These are phyloP conservation scores for Diospyros kaki DNA, from an alignment of 148 eudicot species.

Conservation along the genomic window DNA sequence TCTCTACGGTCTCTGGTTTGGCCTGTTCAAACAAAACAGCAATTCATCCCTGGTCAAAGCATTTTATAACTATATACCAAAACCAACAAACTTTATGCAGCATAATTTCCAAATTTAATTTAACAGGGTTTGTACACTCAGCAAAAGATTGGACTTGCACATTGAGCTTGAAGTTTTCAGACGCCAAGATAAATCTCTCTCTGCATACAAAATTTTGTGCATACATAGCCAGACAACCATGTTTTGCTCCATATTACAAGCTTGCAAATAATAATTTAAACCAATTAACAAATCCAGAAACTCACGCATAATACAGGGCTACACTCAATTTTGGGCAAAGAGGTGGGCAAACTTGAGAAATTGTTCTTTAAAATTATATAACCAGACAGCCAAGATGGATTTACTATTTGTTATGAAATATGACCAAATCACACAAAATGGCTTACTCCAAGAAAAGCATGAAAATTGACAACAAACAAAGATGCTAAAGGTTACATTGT, in stretches of 20 bases:
- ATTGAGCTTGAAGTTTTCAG: background rate
- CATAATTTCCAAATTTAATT: background rate
- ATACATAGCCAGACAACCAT: too few species aligned
- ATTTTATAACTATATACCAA: background rate
- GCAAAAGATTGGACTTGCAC: background rate
- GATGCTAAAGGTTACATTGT: background rate
- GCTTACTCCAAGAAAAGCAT: background rate
- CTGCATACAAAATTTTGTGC: slow-evolving; percentile 5
- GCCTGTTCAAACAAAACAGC: too few species aligned
- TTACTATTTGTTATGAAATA: too few species aligned
- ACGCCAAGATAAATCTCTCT: background rate
- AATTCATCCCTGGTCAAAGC: background rate
- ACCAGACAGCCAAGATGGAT: background rate
- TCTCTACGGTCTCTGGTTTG: too few species aligned
- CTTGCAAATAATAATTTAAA: background rate
- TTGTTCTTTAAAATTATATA: background rate
- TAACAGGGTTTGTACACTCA: background rate
- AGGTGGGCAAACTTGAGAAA: too few species aligned
- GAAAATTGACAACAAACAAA: background rate
- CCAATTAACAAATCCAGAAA: background rate
- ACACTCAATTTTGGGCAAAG: too few species aligned
- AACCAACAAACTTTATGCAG: background rate
- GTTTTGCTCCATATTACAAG: too few species aligned
- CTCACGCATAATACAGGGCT: background rate
- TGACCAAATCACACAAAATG: background rate